These are phyloP conservation scores for Thuidium tamariscinum DNA, from an alignment of 225 moss, liverwort and hornwort genomes.

Conservation along the genomic window DNA sequence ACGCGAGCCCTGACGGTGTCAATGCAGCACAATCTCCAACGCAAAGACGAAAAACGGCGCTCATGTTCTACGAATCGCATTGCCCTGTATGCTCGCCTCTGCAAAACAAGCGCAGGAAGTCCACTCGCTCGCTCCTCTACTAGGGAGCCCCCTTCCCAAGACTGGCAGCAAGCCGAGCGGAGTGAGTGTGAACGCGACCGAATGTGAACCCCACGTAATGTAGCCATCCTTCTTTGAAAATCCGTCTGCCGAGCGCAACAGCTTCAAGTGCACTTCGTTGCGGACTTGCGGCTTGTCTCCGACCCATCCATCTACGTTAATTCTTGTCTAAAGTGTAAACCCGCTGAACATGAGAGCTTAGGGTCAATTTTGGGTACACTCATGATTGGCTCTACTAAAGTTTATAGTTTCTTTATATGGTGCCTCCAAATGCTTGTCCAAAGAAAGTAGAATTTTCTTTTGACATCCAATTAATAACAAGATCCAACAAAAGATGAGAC, in stretches of 20 bases:
- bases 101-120: not conserved
- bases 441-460: not conserved
- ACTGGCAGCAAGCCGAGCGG: not conserved
- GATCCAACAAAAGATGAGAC: not conserved
- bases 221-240: not conserved
- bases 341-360: not conserved
- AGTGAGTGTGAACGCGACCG: not conserved
- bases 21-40: not conserved
- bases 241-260: not conserved
- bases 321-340: not conserved
- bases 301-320: not conserved
- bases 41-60: not conserved
- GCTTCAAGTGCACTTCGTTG: not conserved
- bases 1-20: not conserved
- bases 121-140: not conserved
- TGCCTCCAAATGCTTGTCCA: too few species aligned
- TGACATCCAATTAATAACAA: too few species aligned
- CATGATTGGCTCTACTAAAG: too few species aligned
- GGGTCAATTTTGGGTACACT: not conserved
- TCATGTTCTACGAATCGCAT: not conserved
- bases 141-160: not conserved
- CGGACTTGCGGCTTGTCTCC: too few species aligned
- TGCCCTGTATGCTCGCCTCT: not conserved
- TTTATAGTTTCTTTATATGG: rapidly evolving
- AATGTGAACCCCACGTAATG: not conserved